A percentile compares a stretch with the other conserved stretches of the same genome.
Evolutionary conservation across 352 stramenopile genomes (phyloP).

Genomic region (Aphanomyces invadans): DNA sequence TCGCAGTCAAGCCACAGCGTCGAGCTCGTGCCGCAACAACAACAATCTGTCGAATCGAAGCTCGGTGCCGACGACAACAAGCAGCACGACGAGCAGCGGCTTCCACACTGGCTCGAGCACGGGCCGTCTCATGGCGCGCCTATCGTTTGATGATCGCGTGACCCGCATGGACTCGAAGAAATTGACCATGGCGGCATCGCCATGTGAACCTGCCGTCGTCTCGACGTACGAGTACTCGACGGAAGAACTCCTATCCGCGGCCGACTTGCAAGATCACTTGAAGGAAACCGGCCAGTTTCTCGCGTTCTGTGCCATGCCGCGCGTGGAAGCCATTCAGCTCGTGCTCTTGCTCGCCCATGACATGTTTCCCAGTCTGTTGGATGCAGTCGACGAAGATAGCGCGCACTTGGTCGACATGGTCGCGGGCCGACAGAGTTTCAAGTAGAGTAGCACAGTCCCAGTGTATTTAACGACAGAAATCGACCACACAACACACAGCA

Average conservation of each 20-base stretch:
- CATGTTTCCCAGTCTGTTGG: slow-evolving; percentile 56
- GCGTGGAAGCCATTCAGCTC: slow-evolving; percentile 32
- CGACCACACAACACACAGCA: background rate
- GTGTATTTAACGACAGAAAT: background rate
- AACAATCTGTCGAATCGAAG: background rate
- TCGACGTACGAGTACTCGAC: slow-evolving; percentile 69
- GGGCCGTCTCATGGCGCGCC: slow-evolving; percentile 29
- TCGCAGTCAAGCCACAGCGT: background rate
- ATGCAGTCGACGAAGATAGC: slow-evolving; percentile 76
- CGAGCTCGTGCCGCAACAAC: background rate
- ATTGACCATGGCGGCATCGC: too few relatives aligned
- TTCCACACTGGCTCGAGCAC: slow-evolving; percentile 11
- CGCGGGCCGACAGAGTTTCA: slow-evolving; percentile 29
- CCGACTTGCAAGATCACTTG: slow-evolving; percentile 38
- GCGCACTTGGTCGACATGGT: slow-evolving; percentile 65
- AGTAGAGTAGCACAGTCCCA: background rate
- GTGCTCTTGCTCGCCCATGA: slow-evolving; percentile 52
- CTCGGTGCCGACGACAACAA: background rate
- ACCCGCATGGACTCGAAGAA: slow-evolving; percentile 53
- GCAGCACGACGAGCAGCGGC: background rate
- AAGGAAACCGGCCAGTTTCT: slow-evolving; percentile 4
- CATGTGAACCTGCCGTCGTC: too few relatives aligned
- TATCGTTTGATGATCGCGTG: slow-evolving; percentile 47
- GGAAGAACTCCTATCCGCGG: slow-evolving; percentile 57
- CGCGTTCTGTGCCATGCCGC: slow-evolving; percentile 13